Evolutionary conservation across 768 basidiomycete genomes (phyloP), one percentile per base, ranked within the genome.

Genomic region (Boletus rubescentipes): DNA sequence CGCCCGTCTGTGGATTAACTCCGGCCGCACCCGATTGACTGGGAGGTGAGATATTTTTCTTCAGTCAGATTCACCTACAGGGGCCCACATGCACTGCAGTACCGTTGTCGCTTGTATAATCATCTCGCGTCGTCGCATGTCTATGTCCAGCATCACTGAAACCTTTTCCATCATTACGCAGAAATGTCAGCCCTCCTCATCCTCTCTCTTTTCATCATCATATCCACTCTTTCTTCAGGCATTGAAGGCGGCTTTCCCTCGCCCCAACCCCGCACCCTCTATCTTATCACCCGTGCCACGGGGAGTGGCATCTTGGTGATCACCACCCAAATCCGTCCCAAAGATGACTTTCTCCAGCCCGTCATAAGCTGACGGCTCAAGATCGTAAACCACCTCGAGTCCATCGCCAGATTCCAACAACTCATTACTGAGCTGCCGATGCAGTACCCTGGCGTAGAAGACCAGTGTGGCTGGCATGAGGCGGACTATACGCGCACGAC

Each of bases 391-490:
- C 43, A 60, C 38, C 15, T 11, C 18, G 20, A 51, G 2, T 20
- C 26, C 14, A 46, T 61, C 37, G 18, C 35, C 21, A 18, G 86
- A 64, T 76, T 92, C 31, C 72, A 85, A 46, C 45, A 23, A 4
- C 85, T 90, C 66, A 71, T 91, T 83, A 84, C 63, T 45, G 61
- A 1, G 82, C 83, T 18, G 32, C 61, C 58, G 10, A 29, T 34
- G 14, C 63, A 64, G 30, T 63, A 58, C 46, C 78, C 79, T 0
- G 84, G 84, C 2, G 81, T 78, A 50, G 74, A 86, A 67, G 88
- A 91, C 64, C 84, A 89, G 55, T 91, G 91, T 59, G 84, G 83
- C 1, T 56, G 82, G 57, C 87, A 81, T 74, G 75, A 72, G 7
- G 81, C 51, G 29, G 35, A 50, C 12, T 32, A 32, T 14, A 32